Evolutionary conservation across 371 early-diverging fungal genomes (phyloP).

Genomic region (Mortierella sp.): DNA sequence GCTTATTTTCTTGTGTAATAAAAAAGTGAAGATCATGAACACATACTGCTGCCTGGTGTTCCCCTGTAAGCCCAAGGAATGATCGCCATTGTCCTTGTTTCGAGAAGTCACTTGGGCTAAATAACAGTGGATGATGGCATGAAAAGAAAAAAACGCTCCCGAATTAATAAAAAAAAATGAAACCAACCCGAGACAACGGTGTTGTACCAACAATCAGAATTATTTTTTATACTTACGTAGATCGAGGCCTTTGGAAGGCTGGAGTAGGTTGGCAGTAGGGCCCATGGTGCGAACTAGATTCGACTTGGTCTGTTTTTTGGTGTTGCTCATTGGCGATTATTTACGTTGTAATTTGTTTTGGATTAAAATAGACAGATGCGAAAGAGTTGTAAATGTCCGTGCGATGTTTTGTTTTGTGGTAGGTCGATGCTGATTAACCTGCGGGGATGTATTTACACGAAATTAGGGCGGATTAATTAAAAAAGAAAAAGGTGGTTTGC

Average conservation of each 20-base stretch:
- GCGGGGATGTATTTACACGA: neutral
- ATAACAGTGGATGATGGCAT: neutral
- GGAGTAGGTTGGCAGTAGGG: neutral
- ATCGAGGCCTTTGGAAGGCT: neutral
- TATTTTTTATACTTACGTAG: neutral
- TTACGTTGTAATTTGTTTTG: too few species aligned
- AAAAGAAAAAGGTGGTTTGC: neutral
- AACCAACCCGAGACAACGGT: neutral
- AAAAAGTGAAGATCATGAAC: neutral
- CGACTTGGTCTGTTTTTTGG: too few species aligned
- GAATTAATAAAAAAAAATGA: neutral
- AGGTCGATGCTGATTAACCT: neutral
- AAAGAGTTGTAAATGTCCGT: neutral
- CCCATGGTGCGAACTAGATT: neutral
- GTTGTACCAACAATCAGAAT: neutral
- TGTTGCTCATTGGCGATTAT: too few species aligned
- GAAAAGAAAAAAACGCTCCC: neutral
- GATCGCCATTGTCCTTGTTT: conserved; percentile 5
- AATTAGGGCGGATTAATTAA: neutral
- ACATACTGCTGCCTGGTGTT: conserved; percentile 26
- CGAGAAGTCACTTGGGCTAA: neutral
- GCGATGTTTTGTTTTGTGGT: neutral
- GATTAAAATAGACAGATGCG: neutral
- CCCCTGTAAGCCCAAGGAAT: conserved; percentile 6
- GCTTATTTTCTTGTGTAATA: too few species aligned